A percentile compares a stretch with the other conserved stretches of the same genome.
Evolutionary conservation across 2,329 filamentous ascomycete genomes (phyloP).

Genomic region (Aspergillus udagawae): DNA sequence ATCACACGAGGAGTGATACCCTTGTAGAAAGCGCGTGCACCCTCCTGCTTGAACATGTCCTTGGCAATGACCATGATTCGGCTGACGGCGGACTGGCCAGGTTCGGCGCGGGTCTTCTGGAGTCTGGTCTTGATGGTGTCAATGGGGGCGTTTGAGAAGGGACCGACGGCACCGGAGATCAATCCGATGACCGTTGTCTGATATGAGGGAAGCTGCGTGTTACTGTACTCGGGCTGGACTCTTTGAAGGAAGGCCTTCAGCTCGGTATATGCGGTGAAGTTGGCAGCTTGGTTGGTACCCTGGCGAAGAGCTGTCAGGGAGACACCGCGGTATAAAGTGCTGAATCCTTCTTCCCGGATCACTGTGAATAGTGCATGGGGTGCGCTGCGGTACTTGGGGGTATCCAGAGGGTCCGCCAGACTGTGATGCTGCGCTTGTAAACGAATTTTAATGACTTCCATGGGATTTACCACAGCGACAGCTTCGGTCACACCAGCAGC

Average conservation of each 20-base stretch:
- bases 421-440: slow-evolving; percentile 97
- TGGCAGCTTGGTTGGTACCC: slow-evolving; percentile 95
- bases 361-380: slow-evolving; percentile 82
- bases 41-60: slow-evolving; percentile 92
- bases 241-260: slow-evolving; percentile 75
- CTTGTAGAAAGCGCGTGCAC: slow-evolving; percentile 94
- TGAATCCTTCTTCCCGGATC: slow-evolving; percentile 81
- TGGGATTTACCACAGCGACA: slow-evolving; percentile 91
- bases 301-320: slow-evolving; percentile 89
- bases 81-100: slow-evolving; percentile 73
- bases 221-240: slow-evolving; percentile 65
- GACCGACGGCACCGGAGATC: slow-evolving; percentile 89
- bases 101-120: slow-evolving; percentile 80
- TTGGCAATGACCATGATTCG: slow-evolving; percentile 74
- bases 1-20: slow-evolving; percentile 97
- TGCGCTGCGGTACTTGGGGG: slow-evolving; percentile 96
- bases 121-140: slow-evolving; percentile 98
- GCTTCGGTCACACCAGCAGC: slow-evolving; percentile 94
- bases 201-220: slow-evolving; percentile 69
- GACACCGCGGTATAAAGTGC: slow-evolving; percentile 88
- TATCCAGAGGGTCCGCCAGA: slow-evolving; percentile 92
- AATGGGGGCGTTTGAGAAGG: slow-evolving; percentile 93
- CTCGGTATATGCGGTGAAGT: slow-evolving; percentile 97
- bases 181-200: slow-evolving; percentile 90
- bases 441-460: slow-evolving; percentile 99